Base-by-base conservation (phyloP, 345 rosid species). In the Chamaenerion angustifolium region DNA sequence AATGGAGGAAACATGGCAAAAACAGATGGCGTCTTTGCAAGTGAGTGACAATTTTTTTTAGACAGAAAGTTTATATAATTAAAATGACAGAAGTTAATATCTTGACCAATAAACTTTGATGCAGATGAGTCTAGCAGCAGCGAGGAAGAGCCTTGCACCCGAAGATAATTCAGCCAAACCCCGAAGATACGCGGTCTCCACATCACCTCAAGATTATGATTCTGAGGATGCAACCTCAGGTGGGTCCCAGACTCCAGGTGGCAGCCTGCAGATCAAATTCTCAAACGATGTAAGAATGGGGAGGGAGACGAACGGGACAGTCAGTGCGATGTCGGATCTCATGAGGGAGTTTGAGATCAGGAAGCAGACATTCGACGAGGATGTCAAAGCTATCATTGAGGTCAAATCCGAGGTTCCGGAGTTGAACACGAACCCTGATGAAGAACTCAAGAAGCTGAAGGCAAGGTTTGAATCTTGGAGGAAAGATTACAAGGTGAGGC, bases 1-100 rank as follows among this genome's bases (percentile, higher is more conserved):
- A 13, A 84, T 82, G 95, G 99, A 92, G 72, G 96, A 88, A 58
- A 74, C 74, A 63, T 93, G 96, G 96, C 85, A 82, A 66, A 82
- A 73, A 65, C 96, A 93, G 68, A 81, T 93, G 88, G 64, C 74
- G 9, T 77, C 98, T 12, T 67, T 84, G 74, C 98, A 87, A 68
- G 98, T 82, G 58, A 75, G 82, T 53, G 54, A 50, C 48, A 48
- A 49, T 45, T 8, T 15, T 47, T 37, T 49, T 0, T 0, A n/a
- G n/a, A n/a, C n/a, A n/a, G n/a, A n/a, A n/a, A n/a, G n/a, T n/a
- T n/a, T n/a, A n/a, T n/a, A n/a, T n/a, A n/a, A n/a, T n/a, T n/a
- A n/a, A n/a, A n/a, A n/a, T n/a, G n/a, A n/a, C n/a, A n/a, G n/a
- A n/a, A n/a, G n/a, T n/a, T n/a, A n/a, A n/a, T n/a, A n/a, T n/a